phyloP scores from a whole-genome alignment of 352 stramenopile species.

The Achlya hypogyna region DNA sequence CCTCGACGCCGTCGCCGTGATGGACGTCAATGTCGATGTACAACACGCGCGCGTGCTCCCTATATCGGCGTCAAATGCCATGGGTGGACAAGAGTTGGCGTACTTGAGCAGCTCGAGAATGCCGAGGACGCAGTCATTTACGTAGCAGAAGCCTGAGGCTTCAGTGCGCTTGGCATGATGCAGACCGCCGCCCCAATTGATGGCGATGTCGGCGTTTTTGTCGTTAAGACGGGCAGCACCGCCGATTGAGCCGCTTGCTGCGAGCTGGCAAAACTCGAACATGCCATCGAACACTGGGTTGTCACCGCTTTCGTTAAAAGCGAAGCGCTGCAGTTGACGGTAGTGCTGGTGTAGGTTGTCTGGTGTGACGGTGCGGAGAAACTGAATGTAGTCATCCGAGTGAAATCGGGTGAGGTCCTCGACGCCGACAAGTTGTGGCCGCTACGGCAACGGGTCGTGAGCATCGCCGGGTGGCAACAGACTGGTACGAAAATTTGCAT shows the following conservation, averaged over 20 bases:
- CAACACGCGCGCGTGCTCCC: constrained; percentile 91
- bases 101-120: constrained; percentile 98
- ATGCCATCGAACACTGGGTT: constrained; percentile 99
- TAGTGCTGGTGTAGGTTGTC: constrained; percentile 97
- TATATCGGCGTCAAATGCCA: background rate
- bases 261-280: constrained; percentile 98
- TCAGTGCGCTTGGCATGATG: constrained; percentile 99
- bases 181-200: constrained; percentile 98
- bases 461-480: too few relatives aligned
- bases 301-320: constrained; percentile 99
- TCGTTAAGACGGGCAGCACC: constrained; percentile 96
- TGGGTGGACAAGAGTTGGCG: background rate
- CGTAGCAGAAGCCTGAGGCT: constrained; percentile 98
- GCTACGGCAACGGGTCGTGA: too few relatives aligned
- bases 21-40: constrained; percentile 99
- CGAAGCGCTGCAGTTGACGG: constrained; percentile 86
- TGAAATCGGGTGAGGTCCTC: constrained; percentile 98
- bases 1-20: constrained; percentile 98
- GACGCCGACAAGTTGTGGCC: constrained; percentile 92
- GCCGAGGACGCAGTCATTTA: constrained; percentile 98
- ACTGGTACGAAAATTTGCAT: too few relatives aligned
- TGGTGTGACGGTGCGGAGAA: constrained; percentile 95
- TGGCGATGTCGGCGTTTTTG: constrained; percentile 93
- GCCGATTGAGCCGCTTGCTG: constrained; percentile 94
- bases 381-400: constrained; percentile 99